Conservation (phyloP, 2,329 filamentous ascomycete species). For the Fusarium sp. region DNA sequence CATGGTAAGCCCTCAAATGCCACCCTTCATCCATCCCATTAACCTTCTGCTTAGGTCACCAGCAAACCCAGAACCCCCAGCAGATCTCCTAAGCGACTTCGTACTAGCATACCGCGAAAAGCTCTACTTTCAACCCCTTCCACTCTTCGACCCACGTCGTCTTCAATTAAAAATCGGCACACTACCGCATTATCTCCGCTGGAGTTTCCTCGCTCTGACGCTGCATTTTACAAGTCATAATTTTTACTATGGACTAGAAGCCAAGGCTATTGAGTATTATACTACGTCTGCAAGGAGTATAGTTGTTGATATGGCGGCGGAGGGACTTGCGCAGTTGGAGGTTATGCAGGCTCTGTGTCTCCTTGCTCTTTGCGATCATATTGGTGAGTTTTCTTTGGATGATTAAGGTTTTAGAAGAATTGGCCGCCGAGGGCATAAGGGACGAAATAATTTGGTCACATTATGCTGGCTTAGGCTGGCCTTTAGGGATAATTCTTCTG, state of each 20-base stretch:
- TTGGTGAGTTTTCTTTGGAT: not conserved
- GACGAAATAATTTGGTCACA: no score
- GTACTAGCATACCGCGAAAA: conserved; percentile 30
- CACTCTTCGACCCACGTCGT: conserved; percentile 17
- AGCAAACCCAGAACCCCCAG: conserved; percentile 25
- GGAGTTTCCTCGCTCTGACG: conserved; percentile 31
- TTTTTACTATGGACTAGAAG: conserved; percentile 33
- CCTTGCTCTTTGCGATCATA: conserved; percentile 36
- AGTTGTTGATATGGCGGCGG: conserved; percentile 28
- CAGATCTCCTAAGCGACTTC: conserved; percentile 16
- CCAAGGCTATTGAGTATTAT: conserved; percentile 41
- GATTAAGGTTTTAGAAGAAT: no score
- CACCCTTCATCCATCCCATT: fast-evolving
- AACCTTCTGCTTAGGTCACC: conserved; percentile 10
- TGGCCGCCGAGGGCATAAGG: no score
- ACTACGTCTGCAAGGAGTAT: conserved; percentile 28
- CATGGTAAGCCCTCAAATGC: not conserved
- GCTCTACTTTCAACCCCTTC: conserved; percentile 34
- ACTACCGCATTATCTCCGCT: conserved; percentile 37
- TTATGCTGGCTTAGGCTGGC: no score
- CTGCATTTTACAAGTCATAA: conserved; percentile 22
- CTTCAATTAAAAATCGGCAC: conserved; percentile 16
- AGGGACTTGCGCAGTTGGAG: conserved; percentile 25
- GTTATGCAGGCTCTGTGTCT: conserved; percentile 38
- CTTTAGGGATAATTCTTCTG: no score